Evolutionary conservation across 2,329 filamentous ascomycete genomes (phyloP).

Genomic region (Alternaria brassicicola): DNA sequence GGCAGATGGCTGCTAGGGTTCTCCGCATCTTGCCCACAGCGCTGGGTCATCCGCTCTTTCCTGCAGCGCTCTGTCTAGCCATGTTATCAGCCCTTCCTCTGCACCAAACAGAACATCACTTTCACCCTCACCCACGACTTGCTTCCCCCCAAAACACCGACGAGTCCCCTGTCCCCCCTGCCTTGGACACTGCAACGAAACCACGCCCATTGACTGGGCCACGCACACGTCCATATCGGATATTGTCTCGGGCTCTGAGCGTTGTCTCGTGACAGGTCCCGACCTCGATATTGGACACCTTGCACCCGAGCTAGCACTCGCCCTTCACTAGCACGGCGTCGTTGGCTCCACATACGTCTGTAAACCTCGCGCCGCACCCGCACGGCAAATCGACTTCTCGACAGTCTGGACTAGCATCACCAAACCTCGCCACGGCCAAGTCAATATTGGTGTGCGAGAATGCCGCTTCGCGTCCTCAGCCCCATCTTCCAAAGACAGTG

Average conservation of each 20-base stretch:
- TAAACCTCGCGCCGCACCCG: constrained; percentile 22
- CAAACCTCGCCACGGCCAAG: constrained; percentile 4
- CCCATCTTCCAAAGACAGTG: constrained; percentile 29
- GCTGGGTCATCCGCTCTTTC: constrained; percentile 37
- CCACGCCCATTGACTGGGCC: constrained; percentile 6
- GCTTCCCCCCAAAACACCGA: constrained; percentile 2
- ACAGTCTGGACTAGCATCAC: neutral
- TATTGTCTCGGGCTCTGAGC: constrained; percentile 17
- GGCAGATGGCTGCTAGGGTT: constrained; percentile 34
- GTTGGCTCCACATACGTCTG: constrained; percentile 18
- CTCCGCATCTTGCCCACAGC: constrained; percentile 40
- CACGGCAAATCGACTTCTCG: constrained; percentile 5
- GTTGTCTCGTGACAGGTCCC: constrained; percentile 31
- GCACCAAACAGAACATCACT: constrained; percentile 6
- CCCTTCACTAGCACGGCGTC: constrained; percentile 16
- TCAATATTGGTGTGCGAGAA: constrained; percentile 29
- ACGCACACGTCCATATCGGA: constrained; percentile 10
- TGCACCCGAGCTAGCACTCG: constrained; percentile 7
- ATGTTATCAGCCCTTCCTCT: constrained; percentile 36
- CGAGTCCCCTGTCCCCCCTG: neutral
- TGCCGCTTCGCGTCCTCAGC: constrained; percentile 32
- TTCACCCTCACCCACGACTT: constrained; percentile 15
- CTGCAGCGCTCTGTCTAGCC: constrained; percentile 11
- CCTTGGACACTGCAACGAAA: constrained; percentile 8
- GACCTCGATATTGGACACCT: constrained; percentile 16